These are phyloP conservation scores for Ganoderma leucocontextum DNA, from an alignment of 1,284 basidiomycete genomes.

Conservation along the genomic window DNA sequence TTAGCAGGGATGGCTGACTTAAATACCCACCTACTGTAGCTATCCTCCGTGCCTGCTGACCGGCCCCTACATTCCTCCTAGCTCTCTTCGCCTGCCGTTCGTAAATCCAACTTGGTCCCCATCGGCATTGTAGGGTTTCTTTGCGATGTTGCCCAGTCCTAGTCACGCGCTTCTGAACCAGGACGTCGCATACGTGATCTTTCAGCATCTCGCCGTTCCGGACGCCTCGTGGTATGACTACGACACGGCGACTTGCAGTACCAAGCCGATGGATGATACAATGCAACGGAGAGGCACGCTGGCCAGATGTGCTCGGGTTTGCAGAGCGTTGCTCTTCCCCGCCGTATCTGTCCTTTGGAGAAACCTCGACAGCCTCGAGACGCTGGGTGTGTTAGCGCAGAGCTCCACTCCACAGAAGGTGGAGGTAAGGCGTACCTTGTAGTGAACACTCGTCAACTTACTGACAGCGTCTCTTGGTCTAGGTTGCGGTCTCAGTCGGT, in stretches of 20 bases:
- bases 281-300: neutral
- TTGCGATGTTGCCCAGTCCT: neutral
- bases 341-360: conserved; percentile 11
- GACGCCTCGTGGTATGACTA: conserved; percentile 9
- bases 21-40: neutral
- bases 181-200: conserved; percentile 15
- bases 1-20: neutral
- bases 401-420: neutral
- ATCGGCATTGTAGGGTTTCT: neutral
- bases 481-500: conserved; percentile 5
- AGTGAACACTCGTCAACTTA: neutral
- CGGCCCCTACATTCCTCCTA: neutral
- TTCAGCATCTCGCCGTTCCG: conserved; percentile 6
- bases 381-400: neutral
- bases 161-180: conserved; percentile 1
- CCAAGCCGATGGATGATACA: neutral
- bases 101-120: neutral
- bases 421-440: neutral
- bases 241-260: neutral
- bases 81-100: neutral
- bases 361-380: conserved; percentile 6
- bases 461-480: neutral
- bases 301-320: conserved; percentile 15
- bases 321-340: conserved; percentile 12
- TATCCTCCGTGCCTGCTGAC: neutral